Percentiles rank a stretch among this genome's conserved stretches.
Conservation (phyloP, 306 rosid genomes). For the Cyclanthera cordifolia region DNA sequence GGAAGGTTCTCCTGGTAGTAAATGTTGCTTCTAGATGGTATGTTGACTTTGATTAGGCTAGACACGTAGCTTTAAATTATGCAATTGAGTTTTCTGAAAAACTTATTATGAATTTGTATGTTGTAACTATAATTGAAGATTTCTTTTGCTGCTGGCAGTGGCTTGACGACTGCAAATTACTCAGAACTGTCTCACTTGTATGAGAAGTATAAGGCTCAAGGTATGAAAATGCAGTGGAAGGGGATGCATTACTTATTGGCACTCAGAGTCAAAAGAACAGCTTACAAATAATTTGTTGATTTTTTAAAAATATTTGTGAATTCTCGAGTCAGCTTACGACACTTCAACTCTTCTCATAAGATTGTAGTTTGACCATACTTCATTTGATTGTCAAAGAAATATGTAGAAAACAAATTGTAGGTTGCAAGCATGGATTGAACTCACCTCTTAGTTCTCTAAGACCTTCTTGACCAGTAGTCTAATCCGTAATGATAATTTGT, state of each 20-base stretch:
- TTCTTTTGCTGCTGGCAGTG: slow-evolving; percentile 45
- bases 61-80: slow-evolving; percentile 5
- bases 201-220: slow-evolving; percentile 74
- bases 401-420: no score
- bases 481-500: no score
- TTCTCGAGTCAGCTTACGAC: no score
- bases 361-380: no score
- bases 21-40: slow-evolving; percentile 99
- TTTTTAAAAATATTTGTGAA: no score
- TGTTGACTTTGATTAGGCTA: background rate
- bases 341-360: no score
- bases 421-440: no score
- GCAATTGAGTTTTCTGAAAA: background rate
- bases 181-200: slow-evolving; percentile 75
- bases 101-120: slow-evolving; percentile 8
- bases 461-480: no score
- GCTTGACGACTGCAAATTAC: slow-evolving; percentile 79
- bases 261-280: background rate
- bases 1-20: slow-evolving; percentile 84
- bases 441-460: no score
- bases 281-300: background rate
- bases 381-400: no score
- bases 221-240: slow-evolving; percentile 20
- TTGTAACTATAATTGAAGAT: slow-evolving; percentile 12
- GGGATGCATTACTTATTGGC: background rate